These are phyloP conservation scores for Plenodomus lindquistii DNA, from an alignment of 2,329 filamentous ascomycete genomes.

Conservation along the genomic window DNA sequence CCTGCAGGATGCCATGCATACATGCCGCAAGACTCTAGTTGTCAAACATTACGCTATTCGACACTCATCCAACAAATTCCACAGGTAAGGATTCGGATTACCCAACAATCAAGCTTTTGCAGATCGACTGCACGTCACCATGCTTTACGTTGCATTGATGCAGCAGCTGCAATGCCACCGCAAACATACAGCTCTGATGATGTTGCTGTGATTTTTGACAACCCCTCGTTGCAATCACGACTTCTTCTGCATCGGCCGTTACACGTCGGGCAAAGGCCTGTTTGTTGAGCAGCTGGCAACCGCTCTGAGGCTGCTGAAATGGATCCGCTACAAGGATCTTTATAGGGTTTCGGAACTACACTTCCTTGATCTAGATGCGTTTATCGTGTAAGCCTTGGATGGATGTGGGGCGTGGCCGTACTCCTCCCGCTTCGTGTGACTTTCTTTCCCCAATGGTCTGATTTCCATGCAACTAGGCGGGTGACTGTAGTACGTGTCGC, in stretches of 20 bases:
- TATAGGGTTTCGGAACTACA: too few relatives aligned
- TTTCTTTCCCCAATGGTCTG: too few relatives aligned
- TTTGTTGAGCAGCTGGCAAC: not conserved
- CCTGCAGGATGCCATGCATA: not conserved
- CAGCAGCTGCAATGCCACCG: not conserved
- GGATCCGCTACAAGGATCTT: not conserved
- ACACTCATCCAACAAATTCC: not conserved
- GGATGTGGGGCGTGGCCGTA: too few relatives aligned
- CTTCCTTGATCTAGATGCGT: too few relatives aligned
- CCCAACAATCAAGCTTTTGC: not conserved
- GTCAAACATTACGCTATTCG: not conserved
- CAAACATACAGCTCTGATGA: not conserved
- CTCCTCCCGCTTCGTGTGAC: too few relatives aligned
- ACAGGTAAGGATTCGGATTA: not conserved
- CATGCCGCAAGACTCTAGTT: not conserved
- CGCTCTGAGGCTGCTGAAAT: not conserved
- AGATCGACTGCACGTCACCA: not conserved
- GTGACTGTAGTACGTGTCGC: too few relatives aligned
- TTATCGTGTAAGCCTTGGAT: too few relatives aligned
- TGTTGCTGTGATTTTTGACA: not conserved
- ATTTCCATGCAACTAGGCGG: too few relatives aligned
- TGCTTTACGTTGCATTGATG: not conserved
- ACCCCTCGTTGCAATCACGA: not conserved
- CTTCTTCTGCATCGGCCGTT: not conserved
- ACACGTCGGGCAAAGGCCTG: not conserved